Evolutionary conservation across 108 stramenopile species (phyloP).

Genomic region (Halocafeteria seosinensis): DNA sequence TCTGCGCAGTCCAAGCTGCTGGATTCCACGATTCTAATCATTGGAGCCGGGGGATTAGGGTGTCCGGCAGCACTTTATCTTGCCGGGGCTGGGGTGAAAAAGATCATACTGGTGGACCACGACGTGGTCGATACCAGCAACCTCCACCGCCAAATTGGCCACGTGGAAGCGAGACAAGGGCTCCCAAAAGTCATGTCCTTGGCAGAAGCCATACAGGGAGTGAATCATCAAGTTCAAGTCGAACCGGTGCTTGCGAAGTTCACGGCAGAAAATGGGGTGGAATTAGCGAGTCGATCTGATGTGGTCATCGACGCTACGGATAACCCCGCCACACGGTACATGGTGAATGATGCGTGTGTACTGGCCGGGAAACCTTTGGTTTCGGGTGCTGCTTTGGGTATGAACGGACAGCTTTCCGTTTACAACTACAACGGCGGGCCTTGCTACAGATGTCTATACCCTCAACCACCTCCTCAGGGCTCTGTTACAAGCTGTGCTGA

Average conservation of each 20-base stretch:
- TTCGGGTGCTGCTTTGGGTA: constrained; percentile 73
- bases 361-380: constrained; percentile 57
- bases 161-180: constrained; percentile 57
- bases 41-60: constrained; percentile 89
- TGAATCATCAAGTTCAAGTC: constrained; percentile 64
- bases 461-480: constrained; percentile 65
- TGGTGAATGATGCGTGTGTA: constrained; percentile 76
- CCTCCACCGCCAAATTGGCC: constrained; percentile 81
- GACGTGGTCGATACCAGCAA: constrained; percentile 81
- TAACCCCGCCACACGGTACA: constrained; percentile 85
- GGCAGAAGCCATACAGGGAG: constrained; percentile 37
- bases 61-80: constrained; percentile 66
- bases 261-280: constrained; percentile 20
- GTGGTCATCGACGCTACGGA: constrained; percentile 77
- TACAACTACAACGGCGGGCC: constrained; percentile 33
- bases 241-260: constrained; percentile 12
- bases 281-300: constrained; percentile 25
- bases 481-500: constrained; percentile 80
- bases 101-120: constrained; percentile 78
- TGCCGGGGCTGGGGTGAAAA: constrained; percentile 80
- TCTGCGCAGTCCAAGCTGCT: constrained; percentile 39
- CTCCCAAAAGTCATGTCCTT: constrained; percentile 62
- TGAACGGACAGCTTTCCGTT: constrained; percentile 57
- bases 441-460: constrained; percentile 67
- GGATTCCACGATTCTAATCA: constrained; percentile 52